Evolutionary conservation across 2,329 filamentous ascomycete genomes (phyloP).

Genomic region (Talaromyces piceae): DNA sequence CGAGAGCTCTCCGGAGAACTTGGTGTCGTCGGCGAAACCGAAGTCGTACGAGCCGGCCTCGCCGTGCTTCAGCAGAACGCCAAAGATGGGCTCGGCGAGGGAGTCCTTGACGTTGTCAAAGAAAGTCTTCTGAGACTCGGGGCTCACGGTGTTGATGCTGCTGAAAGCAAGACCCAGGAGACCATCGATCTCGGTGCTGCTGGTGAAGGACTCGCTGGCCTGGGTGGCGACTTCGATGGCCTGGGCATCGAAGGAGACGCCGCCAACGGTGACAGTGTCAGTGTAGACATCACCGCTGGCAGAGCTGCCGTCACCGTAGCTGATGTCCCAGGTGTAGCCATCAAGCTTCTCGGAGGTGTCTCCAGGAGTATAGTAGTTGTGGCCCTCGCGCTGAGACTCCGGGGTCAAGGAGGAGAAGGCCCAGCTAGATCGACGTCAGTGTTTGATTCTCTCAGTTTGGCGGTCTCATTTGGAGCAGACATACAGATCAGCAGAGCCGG

Average conservation of each 20-base stretch:
- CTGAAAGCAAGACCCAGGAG: conserved; percentile 55
- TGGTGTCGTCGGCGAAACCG: conserved; percentile 3
- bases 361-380: conserved; percentile 52
- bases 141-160: conserved; percentile 45
- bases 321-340: conserved; percentile 52
- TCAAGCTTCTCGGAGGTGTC: conserved; percentile 37
- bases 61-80: background rate
- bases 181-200: conserved; percentile 49
- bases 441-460: background rate
- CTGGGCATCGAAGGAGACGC: conserved; percentile 51
- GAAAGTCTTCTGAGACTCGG: conserved; percentile 45
- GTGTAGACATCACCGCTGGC: conserved; percentile 60
- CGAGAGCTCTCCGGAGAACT: background rate
- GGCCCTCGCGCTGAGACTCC: conserved; percentile 43
- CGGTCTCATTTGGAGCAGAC: conserved; percentile 15
- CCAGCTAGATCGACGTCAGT: conserved; percentile 42
- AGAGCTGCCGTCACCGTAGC: conserved; percentile 58
- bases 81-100: conserved; percentile 28
- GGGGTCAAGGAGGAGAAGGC: conserved; percentile 57
- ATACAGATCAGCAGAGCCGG: conserved; percentile 60
- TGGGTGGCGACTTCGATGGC: conserved; percentile 57
- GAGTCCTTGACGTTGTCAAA: conserved; percentile 51
- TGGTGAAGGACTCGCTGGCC: conserved; percentile 48
- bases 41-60: conserved; percentile 6
- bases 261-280: conserved; percentile 57